Base-by-base conservation (phyloP, 768 basidiomycete genomes). In the Hygrocybe punicea region DNA sequence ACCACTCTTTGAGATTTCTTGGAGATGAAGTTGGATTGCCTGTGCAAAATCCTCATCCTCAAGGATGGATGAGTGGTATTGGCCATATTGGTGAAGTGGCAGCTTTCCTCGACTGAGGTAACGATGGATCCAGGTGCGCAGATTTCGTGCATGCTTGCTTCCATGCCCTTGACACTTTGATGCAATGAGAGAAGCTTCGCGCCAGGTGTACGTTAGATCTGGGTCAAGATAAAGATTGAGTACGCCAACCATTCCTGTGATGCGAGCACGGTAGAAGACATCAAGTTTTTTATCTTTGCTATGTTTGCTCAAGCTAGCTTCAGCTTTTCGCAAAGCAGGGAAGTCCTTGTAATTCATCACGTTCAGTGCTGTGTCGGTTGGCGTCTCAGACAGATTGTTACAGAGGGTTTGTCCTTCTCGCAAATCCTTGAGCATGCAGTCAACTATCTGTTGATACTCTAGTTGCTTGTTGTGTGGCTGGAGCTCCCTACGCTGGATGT, bases 141-240 rank as follows among this genome's bases (percentile, higher is more conserved):
- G 57, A 23, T 64, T 70, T 4, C 60, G 60, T 29, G 69, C 72
- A 62, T 69, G 69, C 6, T 62, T 60, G 11, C 58, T 21, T 7
- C 69, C 67, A 47, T 65, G 59, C 2, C 69, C 69, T 19, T 59
- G 56, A 19, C 67, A 55, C 53, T 65, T 70, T 37, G 73, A 58
- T 3, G 62, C 62, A 57, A 73, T 19, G 45, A 70, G 17, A 2
- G 73, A 77, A 11, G 72, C 65, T 24, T 73, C 48, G 9, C 62
- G 49, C 72, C 73, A 74, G n/a, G 71, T 62, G 46, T 66, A 74
- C 0, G 61, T 60, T 1, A 72, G 53, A 13, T 67, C 56, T 1
- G 64, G 49, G 51, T 75, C 68, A 11, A 76, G 65, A 53, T 72
- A 73, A 1, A 76, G 53, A 59, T 73, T 74, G n/a, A 75, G 39